These are phyloP conservation scores for Grosmannia penicillata DNA, from an alignment of 2,329 filamentous ascomycete genomes.

Conservation along the genomic window DNA sequence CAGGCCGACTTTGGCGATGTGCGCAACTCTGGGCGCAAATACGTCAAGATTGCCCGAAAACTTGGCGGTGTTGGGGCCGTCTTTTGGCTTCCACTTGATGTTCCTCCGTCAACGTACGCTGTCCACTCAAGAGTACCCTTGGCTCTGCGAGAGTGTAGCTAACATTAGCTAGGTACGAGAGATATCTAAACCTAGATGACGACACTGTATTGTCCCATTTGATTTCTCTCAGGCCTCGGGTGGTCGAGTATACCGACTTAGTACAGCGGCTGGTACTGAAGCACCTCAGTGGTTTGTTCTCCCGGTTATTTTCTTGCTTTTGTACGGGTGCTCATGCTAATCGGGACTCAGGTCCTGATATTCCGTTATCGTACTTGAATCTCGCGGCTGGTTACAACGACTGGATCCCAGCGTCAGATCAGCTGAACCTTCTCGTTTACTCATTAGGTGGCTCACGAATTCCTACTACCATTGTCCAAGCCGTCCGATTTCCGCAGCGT, in stretches of 20 bases:
- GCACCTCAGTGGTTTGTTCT: not conserved
- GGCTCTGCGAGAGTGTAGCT: too few species aligned
- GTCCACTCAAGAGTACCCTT: not conserved
- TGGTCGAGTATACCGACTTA: not conserved
- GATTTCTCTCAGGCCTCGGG: not conserved
- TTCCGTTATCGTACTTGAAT: not conserved
- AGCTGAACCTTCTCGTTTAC: not conserved
- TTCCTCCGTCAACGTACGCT: constrained; percentile 1
- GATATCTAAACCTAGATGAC: constrained; percentile 2
- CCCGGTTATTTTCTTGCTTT: too few species aligned
- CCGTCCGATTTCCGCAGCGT: not conserved
- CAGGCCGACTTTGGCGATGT: not conserved
- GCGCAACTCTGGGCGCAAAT: constrained; percentile 1
- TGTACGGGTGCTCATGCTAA: too few species aligned
- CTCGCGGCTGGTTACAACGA: not conserved
- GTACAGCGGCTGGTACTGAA: not conserved
- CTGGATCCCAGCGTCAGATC: not conserved
- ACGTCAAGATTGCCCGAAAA: not conserved
- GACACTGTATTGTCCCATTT: not conserved
- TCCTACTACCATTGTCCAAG: not conserved
- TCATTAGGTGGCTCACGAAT: not conserved
- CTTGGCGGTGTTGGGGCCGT: constrained; percentile 1
- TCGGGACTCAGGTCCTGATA: too few species aligned
- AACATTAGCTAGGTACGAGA: not conserved
- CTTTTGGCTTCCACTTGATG: constrained; percentile 3